Evolutionary conservation across 257 asterid genomes (phyloP).

Genomic region (Fraxinus excelsior): DNA sequence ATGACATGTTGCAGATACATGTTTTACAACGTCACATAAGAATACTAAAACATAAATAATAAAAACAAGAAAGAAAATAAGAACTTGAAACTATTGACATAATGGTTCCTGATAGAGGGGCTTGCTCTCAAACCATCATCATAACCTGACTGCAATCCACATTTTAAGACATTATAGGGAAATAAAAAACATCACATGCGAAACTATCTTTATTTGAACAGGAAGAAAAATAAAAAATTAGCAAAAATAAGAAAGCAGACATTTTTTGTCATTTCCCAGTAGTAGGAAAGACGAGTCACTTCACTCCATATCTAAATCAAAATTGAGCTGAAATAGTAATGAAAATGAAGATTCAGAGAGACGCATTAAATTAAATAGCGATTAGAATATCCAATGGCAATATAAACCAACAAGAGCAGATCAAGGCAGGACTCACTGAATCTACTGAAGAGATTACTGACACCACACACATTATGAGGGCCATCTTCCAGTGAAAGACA

Average conservation of each 20-base stretch:
- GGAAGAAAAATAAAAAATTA: neutral
- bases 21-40: neutral
- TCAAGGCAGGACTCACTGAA: conserved; percentile 64
- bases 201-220: neutral
- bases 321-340: neutral
- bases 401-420: conserved; percentile 6
- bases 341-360: neutral
- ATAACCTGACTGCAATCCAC: neutral
- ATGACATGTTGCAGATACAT: neutral
- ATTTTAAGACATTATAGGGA: neutral
- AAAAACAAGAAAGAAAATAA: neutral
- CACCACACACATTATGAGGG: conserved; percentile 91
- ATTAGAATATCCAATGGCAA: neutral
- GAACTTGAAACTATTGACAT: neutral
- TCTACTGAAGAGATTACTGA: conserved; percentile 89
- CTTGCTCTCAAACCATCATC: neutral
- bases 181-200: neutral
- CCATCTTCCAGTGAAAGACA: conserved; percentile 88
- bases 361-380: neutral
- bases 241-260: neutral
- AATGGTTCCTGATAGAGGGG: neutral
- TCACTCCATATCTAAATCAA: neutral
- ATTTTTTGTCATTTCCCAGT: neutral
- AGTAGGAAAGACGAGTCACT: neutral
- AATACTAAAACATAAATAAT: neutral